Percentiles rank a stretch among this genome's conserved stretches.
Conservation (phyloP, 148 eudicot species). For the Camellia sinensis region DNA sequence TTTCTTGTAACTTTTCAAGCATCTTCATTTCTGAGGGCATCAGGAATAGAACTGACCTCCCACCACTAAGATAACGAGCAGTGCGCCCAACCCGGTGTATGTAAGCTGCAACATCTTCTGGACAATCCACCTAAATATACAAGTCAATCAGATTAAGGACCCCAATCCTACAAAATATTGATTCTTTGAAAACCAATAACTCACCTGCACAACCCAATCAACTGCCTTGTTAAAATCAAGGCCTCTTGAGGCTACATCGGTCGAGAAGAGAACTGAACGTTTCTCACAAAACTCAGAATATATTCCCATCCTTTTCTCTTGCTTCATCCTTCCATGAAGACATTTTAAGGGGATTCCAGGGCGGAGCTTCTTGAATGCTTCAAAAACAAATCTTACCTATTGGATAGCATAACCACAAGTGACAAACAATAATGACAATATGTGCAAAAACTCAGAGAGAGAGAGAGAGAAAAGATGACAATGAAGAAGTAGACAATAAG, state of each 20-base stretch:
- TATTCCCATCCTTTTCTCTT: conserved; percentile 68
- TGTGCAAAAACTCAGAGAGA: neutral
- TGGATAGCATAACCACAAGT: neutral
- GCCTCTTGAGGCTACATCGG: conserved; percentile 93
- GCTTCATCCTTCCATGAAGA: conserved; percentile 96
- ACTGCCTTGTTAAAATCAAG: conserved; percentile 88
- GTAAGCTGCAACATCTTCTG: conserved; percentile 75
- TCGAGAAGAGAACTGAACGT: conserved; percentile 66
- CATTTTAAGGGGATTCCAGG: conserved; percentile 88
- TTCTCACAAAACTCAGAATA: conserved; percentile 72
- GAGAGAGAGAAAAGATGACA: neutral
- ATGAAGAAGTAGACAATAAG: conserved; percentile 3
- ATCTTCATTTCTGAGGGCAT: conserved; percentile 81
- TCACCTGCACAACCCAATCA: conserved; percentile 98
- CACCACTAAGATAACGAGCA: conserved; percentile 77
- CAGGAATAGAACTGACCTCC: conserved; percentile 72
- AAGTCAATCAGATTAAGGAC: conserved; percentile 12
- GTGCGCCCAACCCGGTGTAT: conserved; percentile 96
- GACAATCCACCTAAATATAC: conserved; percentile 77
- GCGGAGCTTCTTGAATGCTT: conserved; percentile 85
- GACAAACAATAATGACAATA: neutral
- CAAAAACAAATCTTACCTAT: conserved; percentile 81
- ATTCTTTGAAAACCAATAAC: conserved; percentile 5
- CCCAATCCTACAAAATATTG: conserved; percentile 4
- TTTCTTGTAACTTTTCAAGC: conserved; percentile 68